phyloP scores from a whole-genome alignment of 257 asterid genomes.

The Henckelia pumila region DNA sequence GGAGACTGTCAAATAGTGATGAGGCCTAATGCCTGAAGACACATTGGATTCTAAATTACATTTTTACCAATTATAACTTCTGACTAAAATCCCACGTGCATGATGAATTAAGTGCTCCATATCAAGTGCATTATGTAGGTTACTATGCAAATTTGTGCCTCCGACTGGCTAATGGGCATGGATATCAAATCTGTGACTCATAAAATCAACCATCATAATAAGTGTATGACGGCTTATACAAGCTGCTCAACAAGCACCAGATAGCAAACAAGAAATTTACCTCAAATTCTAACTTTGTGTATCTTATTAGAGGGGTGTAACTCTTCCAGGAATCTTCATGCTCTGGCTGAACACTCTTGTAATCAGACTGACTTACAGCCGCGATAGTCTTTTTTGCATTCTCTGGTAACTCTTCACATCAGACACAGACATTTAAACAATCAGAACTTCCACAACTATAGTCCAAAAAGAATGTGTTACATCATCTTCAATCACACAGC shows the following conservation, averaged over 20 bases:
- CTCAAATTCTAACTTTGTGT: constrained; percentile 81
- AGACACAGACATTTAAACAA: constrained; percentile 21
- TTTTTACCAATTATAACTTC: too few relatives aligned
- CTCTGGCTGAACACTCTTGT: constrained; percentile 36
- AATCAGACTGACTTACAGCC: constrained; percentile 33
- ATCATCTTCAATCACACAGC: constrained; percentile 24
- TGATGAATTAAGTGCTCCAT: too few relatives aligned
- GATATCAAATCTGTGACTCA: neutral
- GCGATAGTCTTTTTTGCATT: constrained; percentile 32
- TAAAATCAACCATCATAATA: constrained; percentile 10
- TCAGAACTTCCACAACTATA: constrained; percentile 8
- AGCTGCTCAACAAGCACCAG: neutral
- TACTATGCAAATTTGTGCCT: neutral
- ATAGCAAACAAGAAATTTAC: constrained; percentile 36
- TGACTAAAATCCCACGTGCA: too few relatives aligned
- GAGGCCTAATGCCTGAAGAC: neutral
- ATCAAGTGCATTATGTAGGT: neutral
- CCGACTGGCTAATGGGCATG: neutral
- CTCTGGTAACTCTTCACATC: constrained; percentile 37
- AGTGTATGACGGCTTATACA: constrained; percentile 6
- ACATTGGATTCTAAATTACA: too few relatives aligned
- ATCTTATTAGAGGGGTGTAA: constrained; percentile 71
- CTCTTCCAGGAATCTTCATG: constrained; percentile 47
- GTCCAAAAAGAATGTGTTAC: constrained; percentile 1
- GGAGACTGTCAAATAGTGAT: neutral